These are phyloP conservation scores for Coniella vitis DNA, from an alignment of 2,329 filamentous ascomycete species.

Conservation along the genomic window DNA sequence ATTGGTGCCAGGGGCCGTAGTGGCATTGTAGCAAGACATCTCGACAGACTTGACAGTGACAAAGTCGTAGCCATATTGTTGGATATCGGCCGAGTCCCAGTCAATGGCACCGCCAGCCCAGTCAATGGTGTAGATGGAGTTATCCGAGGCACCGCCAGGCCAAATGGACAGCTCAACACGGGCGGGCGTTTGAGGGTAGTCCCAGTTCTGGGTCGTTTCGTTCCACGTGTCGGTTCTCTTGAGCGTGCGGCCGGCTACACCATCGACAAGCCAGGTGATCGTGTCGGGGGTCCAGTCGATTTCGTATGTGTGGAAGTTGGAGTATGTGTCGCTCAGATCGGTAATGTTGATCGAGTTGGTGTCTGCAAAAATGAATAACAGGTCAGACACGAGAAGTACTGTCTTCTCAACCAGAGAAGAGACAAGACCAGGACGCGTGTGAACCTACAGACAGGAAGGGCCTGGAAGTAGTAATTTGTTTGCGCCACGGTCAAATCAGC, in stretches of 20 bases:
- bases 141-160: conserved; percentile 77
- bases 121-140: conserved; percentile 74
- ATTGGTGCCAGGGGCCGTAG: conserved; percentile 56
- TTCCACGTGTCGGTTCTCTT: conserved; percentile 82
- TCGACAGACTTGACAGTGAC: conserved; percentile 68
- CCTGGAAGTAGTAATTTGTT: conserved; percentile 97
- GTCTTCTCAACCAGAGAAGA: too few relatives aligned
- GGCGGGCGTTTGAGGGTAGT: conserved; percentile 85
- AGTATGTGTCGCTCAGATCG: conserved; percentile 58
- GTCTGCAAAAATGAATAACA: too few relatives aligned
- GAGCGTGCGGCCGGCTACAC: conserved; percentile 65
- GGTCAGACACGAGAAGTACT: too few relatives aligned
- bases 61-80: conserved; percentile 82
- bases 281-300: conserved; percentile 86
- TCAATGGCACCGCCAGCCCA: conserved; percentile 91
- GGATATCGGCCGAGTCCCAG: conserved; percentile 77
- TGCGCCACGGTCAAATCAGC: conserved; percentile 70
- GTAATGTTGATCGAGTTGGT: conserved; percentile 67
- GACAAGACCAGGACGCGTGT: too few relatives aligned
- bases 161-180: conserved; percentile 92
- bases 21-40: conserved; percentile 77
- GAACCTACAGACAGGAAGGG: conserved; percentile 84
- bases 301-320: conserved; percentile 81
- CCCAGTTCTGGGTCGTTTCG: conserved; percentile 69
- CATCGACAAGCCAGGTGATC: conserved; percentile 84